A percentile compares a stretch with the other conserved stretches of the same genome.
These are phyloP conservation scores for Phialocephala subalpina DNA, from an alignment of 2,329 filamentous ascomycete species.

Conservation along the genomic window DNA sequence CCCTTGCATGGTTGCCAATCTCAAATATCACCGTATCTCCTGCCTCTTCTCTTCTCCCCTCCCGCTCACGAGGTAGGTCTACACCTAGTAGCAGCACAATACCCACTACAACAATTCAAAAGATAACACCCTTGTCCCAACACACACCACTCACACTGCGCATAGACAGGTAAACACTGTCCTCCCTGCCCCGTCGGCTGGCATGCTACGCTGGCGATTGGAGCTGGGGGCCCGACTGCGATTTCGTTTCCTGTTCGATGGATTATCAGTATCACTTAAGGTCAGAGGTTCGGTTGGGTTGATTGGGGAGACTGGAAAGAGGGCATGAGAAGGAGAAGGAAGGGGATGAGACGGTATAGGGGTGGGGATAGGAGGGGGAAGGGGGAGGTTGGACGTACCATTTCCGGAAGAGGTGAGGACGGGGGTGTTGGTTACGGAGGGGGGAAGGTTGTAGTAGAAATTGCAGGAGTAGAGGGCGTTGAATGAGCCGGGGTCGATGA, in stretches of 20 bases:
- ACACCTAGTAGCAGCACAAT: constrained; percentile 37
- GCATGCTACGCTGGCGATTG: constrained; percentile 51
- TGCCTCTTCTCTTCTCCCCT: neutral
- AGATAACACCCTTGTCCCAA: constrained; percentile 20
- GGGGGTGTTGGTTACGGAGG: constrained; percentile 20
- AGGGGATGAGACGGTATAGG: too few species aligned
- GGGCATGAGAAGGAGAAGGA: too few species aligned
- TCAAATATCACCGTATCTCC: neutral
- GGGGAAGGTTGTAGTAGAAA: constrained; percentile 48
- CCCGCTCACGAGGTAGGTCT: neutral
- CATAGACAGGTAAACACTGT: constrained; percentile 50
- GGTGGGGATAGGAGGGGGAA: too few species aligned
- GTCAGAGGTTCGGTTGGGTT: too few species aligned
- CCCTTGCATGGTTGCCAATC: too few species aligned
- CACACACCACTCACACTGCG: constrained; percentile 39
- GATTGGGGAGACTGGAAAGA: too few species aligned
- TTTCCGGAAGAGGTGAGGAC: neutral
- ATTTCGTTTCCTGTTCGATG: constrained; percentile 36
- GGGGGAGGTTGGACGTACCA: neutral
- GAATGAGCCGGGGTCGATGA: constrained; percentile 54
- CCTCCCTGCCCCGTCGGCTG: constrained; percentile 22
- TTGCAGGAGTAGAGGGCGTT: constrained; percentile 51
- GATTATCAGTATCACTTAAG: too few species aligned
- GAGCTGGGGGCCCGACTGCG: constrained; percentile 53
- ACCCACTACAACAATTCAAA: constrained; percentile 36